A percentile compares a stretch with the other conserved stretches of the same genome.
Evolutionary conservation across 306 rosid species (phyloP).

Genomic region (Sophora flavescens): DNA sequence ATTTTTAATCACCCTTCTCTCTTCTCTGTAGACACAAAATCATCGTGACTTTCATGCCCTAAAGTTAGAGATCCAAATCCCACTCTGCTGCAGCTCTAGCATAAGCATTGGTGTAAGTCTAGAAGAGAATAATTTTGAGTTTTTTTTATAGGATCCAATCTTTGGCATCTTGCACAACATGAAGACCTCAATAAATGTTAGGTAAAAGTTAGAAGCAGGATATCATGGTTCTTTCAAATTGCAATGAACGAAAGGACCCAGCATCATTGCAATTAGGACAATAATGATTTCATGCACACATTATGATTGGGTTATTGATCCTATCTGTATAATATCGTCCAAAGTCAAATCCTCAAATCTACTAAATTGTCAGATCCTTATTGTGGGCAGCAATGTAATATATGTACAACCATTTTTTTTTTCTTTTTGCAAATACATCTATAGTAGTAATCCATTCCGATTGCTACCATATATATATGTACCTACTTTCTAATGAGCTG

Average conservation of each 20-base stretch:
- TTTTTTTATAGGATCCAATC: slow-evolving; percentile 8
- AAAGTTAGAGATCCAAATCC: too few species aligned
- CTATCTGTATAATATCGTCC: slow-evolving; percentile 11
- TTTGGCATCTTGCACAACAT: slow-evolving; percentile 3
- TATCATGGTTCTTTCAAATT: slow-evolving; percentile 40
- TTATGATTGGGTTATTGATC: neutral
- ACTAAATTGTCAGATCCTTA: neutral
- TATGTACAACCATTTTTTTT: neutral
- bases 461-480: too few species aligned
- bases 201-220: slow-evolving; percentile 35
- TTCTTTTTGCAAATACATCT: neutral
- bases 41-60: too few species aligned
- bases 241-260: slow-evolving; percentile 42
- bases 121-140: neutral
- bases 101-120: neutral
- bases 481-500: too few species aligned
- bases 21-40: too few species aligned
- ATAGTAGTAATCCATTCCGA: too few species aligned
- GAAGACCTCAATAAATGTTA: slow-evolving; percentile 7
- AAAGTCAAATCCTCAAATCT: slow-evolving; percentile 20
- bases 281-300: slow-evolving; percentile 41
- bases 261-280: slow-evolving; percentile 42
- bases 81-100: neutral
- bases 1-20: too few species aligned
- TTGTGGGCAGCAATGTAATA: neutral